Conservation (phyloP, 805 yeast species). For the Soucietia sequanensis region DNA sequence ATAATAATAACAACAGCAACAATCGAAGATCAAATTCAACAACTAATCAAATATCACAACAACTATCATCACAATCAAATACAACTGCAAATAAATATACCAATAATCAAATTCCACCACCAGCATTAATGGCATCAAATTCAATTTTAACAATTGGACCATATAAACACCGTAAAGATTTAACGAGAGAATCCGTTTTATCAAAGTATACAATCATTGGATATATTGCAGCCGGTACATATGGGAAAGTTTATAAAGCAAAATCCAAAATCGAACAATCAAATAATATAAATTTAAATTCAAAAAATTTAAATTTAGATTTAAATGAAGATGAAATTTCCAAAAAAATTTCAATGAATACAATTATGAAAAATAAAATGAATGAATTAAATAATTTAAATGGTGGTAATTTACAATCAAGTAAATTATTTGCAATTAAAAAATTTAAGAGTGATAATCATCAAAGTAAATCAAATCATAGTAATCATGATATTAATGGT, state of each 20-base stretch:
- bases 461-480: slow-evolving; percentile 29
- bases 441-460: slow-evolving; percentile 85
- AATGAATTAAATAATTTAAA: slow-evolving; percentile 7
- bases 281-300: slow-evolving; percentile 11
- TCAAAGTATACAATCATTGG: slow-evolving; percentile 86
- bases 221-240: slow-evolving; percentile 97
- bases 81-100: no score
- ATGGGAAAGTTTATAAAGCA: slow-evolving; percentile 94
- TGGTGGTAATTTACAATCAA: slow-evolving; percentile 14
- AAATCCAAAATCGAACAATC: no score
- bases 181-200: slow-evolving; percentile 68
- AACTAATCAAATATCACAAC: no score
- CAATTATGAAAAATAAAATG: slow-evolving; percentile 1
- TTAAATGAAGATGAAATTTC: neutral
- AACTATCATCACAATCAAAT: no score
- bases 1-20: no score
- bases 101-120: slow-evolving; percentile 26
- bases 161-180: slow-evolving; percentile 54
- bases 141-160: slow-evolving; percentile 43
- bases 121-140: slow-evolving; percentile 39
- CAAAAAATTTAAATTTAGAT: slow-evolving; percentile 11
- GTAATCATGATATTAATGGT: slow-evolving; percentile 54
- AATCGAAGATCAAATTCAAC: no score
- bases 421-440: slow-evolving; percentile 75
- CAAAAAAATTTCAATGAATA: neutral